Evolutionary conservation across 176 grass and related monocot genomes (phyloP).

Genomic region (Musa beccarii): DNA sequence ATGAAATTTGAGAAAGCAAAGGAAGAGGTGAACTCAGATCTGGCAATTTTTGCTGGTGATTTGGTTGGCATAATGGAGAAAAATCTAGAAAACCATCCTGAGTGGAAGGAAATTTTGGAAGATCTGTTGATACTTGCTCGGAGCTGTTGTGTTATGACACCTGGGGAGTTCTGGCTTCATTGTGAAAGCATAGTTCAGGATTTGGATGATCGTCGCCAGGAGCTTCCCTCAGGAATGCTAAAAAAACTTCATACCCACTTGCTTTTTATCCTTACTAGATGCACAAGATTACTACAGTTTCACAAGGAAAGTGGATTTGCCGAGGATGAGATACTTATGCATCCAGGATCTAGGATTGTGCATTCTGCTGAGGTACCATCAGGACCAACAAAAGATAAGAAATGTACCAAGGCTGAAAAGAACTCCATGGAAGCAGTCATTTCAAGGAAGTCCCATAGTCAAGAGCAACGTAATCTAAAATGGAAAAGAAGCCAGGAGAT

Average conservation of each 20-base stretch:
- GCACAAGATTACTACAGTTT: conserved; percentile 96
- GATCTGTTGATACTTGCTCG: conserved; percentile 96
- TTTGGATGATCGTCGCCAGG: conserved; percentile 92
- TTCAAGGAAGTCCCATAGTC: conserved; percentile 88
- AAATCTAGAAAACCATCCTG: conserved; percentile 74
- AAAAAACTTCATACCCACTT: conserved; percentile 95
- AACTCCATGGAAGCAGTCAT: conserved; percentile 32
- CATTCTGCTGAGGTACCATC: conserved; percentile 59
- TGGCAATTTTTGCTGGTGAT: conserved; percentile 93
- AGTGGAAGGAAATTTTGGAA: conserved; percentile 98
- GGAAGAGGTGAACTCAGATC: conserved; percentile 91
- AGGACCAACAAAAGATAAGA: conserved; percentile 23
- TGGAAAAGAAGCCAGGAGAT: conserved; percentile 98
- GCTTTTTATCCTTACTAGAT: conserved; percentile 97
- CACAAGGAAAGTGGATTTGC: conserved; percentile 94
- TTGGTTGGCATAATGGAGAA: conserved; percentile 96
- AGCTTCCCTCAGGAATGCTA: conserved; percentile 74
- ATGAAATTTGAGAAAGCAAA: conserved; percentile 97
- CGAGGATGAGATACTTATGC: conserved; percentile 71
- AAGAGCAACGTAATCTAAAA: conserved; percentile 90
- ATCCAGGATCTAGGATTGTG: conserved; percentile 62
- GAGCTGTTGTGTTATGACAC: conserved; percentile 91
- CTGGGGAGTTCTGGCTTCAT: conserved; percentile 90
- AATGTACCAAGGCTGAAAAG: conserved; percentile 28
- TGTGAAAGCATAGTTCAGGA: conserved; percentile 99